Percentiles rank a stretch among this genome's conserved stretches.
These are phyloP conservation scores for Aurantiochytrium sp. DNA, from an alignment of 108 stramenopile genomes.

Conservation along the genomic window DNA sequence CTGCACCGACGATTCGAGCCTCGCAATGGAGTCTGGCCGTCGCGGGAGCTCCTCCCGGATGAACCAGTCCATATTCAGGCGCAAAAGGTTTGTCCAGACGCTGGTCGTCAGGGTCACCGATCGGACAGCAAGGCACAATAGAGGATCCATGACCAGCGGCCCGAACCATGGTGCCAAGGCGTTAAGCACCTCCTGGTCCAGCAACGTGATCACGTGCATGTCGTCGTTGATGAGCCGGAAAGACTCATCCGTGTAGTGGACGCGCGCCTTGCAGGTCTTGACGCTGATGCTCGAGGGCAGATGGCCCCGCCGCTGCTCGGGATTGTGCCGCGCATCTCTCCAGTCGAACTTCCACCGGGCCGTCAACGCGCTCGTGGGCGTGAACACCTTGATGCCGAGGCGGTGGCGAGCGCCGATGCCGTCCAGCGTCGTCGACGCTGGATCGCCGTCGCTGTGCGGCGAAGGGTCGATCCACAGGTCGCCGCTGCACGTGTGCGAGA, in stretches of 20 bases:
- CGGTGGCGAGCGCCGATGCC: background rate
- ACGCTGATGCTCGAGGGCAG: background rate
- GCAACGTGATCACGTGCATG: background rate
- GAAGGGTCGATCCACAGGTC: background rate
- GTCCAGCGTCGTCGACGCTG: no score
- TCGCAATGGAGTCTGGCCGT: background rate
- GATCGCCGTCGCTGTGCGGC: no score
- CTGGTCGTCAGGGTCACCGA: background rate
- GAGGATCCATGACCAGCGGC: conserved; percentile 1
- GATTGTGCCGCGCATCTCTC: background rate
- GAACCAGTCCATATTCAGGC: background rate
- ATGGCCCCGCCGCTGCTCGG: background rate
- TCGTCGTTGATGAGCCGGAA: background rate
- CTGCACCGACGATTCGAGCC: background rate
- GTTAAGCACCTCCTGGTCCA: conserved; percentile 9
- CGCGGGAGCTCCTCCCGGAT: background rate
- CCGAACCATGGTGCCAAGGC: conserved; percentile 1
- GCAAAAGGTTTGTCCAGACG: background rate
- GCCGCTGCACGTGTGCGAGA: background rate
- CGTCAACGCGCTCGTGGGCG: background rate
- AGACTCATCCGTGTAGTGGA: background rate
- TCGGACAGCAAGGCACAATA: background rate
- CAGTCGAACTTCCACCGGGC: background rate
- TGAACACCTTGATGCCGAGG: background rate
- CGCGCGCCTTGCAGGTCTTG: background rate